A percentile compares a stretch with the other conserved stretches of the same genome.
These are phyloP conservation scores for Carpinus viminea DNA, from an alignment of 306 rosid species.

Conservation along the genomic window DNA sequence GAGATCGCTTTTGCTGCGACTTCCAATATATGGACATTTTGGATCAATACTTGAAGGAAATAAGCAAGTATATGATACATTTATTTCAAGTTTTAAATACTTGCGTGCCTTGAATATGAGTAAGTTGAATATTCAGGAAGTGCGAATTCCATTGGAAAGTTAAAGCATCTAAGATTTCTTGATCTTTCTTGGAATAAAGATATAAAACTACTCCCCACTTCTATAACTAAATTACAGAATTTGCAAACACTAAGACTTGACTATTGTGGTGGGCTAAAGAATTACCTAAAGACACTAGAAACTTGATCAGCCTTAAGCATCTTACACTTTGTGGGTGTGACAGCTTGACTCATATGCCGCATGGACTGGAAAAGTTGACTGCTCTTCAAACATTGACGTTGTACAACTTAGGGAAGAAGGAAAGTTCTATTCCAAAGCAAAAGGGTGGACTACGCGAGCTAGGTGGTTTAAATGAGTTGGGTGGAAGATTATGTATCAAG, in stretches of 20 bases:
- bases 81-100: too few relatives aligned
- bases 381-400: neutral
- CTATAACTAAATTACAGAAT: neutral
- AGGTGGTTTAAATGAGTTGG: neutral
- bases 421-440: neutral
- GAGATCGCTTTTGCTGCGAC: neutral
- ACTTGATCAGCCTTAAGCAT: constrained; percentile 9
- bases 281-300: constrained; percentile 3
- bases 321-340: neutral
- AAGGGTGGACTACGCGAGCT: constrained; percentile 4
- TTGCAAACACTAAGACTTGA: neutral
- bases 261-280: neutral
- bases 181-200: neutral
- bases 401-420: neutral
- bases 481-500: neutral
- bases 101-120: neutral
- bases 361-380: neutral
- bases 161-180: constrained; percentile 9
- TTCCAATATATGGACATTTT: rapidly evolving
- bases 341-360: neutral
- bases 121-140: neutral
- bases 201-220: neutral
- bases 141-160: neutral
- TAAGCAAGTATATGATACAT: neutral
- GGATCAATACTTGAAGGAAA: too few relatives aligned